Evolutionary conservation across 1,284 basidiomycete genomes (phyloP), one percentile per base, ranked within the genome.

Genomic region (Phellopilus nigrolimitatus): DNA sequence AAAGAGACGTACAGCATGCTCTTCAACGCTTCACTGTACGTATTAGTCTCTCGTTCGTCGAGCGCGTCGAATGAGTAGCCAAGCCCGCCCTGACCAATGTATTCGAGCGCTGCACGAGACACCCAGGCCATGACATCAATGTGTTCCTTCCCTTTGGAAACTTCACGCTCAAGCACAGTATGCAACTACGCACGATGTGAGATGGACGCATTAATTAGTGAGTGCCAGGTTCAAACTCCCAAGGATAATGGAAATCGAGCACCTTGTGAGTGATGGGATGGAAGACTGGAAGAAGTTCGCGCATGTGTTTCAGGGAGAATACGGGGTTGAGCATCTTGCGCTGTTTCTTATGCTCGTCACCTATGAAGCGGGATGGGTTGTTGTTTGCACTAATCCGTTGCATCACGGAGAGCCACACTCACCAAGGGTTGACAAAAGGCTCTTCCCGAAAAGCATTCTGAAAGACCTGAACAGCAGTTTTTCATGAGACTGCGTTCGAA

Each of bases 341-440:
- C n/a, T n/a, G n/a, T n/a, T n/a, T n/a, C n/a, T n/a, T n/a, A n/a
- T n/a, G n/a, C n/a, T n/a, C n/a, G n/a, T n/a, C n/a, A n/a, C n/a
- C n/a, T n/a, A n/a, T n/a, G n/a, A n/a, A n/a, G n/a, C n/a, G n/a
- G n/a, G n/a, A n/a, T n/a, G n/a, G n/a, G n/a, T n/a, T n/a, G n/a
- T n/a, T n/a, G n/a, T n/a, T n/a, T n/a, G n/a, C n/a, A n/a, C n/a
- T n/a, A n/a, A n/a, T n/a, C n/a, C n/a, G n/a, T n/a, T n/a, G n/a
- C n/a, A n/a, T n/a, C n/a, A n/a, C n/a, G n/a, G n/a, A 31, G 53
- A 53, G 51, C 62, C 59, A 2, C 55, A 45, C 19, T 59, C 58
- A 34, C 61, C 62, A 4, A n/a, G n/a, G n/a, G n/a, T n/a, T 37
- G 15, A n/a, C n/a, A n/a, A n/a, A n/a, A n/a, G n/a, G n/a, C n/a